These are phyloP conservation scores for Talaromyces sp. DNA, from an alignment of 2,329 filamentous ascomycete species.

Conservation along the genomic window DNA sequence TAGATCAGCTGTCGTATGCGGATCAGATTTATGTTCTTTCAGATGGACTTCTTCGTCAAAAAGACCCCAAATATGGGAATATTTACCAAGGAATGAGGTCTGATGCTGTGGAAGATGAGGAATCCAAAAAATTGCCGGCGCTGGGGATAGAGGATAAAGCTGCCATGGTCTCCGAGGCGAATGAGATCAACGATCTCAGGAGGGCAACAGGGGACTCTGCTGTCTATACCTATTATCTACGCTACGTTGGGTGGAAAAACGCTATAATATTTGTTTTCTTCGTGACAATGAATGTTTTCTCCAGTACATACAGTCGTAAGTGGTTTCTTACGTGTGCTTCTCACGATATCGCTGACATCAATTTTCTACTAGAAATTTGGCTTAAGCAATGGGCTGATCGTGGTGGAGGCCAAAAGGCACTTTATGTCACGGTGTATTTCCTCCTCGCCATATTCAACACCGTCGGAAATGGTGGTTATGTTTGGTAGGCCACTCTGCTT, in stretches of 20 bases:
- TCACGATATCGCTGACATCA: background rate
- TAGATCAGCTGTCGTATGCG: conserved; percentile 35
- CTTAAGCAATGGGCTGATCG: conserved; percentile 37
- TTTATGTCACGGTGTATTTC: conserved; percentile 34
- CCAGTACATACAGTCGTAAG: conserved; percentile 28
- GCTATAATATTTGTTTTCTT: conserved; percentile 31
- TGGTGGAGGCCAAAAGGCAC: conserved; percentile 22
- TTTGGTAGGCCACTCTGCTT: background rate
- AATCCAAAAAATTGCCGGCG: background rate
- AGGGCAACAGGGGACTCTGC: conserved; percentile 32
- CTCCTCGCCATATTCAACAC: conserved; percentile 34
- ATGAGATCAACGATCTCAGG: conserved; percentile 17
- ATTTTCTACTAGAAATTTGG: conserved; percentile 28
- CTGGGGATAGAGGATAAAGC: background rate
- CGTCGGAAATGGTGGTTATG: conserved; percentile 30
- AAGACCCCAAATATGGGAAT: conserved; percentile 16
- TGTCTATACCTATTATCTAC: conserved; percentile 39
- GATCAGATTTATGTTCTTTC: conserved; percentile 38
- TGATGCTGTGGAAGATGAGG: background rate
- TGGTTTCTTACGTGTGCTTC: background rate
- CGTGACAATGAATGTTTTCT: conserved; percentile 33
- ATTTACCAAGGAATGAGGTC: background rate
- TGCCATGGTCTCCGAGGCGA: conserved; percentile 15
- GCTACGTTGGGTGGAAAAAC: conserved; percentile 31
- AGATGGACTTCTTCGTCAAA: conserved; percentile 31